Conservation (phyloP, 768 basidiomycete species). For the Auricularia sp. region DNA sequence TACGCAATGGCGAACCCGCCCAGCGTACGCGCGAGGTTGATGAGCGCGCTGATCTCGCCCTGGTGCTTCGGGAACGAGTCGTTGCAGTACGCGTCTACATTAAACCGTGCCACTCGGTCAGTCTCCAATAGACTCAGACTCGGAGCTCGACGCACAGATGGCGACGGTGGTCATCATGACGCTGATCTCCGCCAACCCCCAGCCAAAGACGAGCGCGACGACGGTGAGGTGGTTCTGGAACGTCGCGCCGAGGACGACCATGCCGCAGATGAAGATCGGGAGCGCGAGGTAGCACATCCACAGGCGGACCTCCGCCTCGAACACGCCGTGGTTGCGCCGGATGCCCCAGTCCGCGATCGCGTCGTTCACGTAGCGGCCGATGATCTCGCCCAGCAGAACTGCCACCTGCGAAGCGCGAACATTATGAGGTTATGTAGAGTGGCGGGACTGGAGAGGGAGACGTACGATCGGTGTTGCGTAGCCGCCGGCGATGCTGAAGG, state of each 20-base stretch:
- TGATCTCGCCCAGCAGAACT: conserved; percentile 41
- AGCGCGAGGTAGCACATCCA: conserved; percentile 55
- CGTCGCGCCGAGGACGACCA: conserved; percentile 45
- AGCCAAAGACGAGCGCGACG: conserved; percentile 53
- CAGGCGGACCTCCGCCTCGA: conserved; percentile 49
- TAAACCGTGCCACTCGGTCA: conserved; percentile 3
- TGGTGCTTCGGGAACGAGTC: conserved; percentile 39
- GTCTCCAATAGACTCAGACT: not conserved
- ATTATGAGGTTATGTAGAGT: conserved; percentile 4
- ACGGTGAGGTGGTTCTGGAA: conserved; percentile 42
- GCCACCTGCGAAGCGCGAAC: conserved; percentile 27
- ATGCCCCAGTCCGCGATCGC: conserved; percentile 38
- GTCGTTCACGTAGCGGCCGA: conserved; percentile 45
- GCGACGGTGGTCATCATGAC: conserved; percentile 55
- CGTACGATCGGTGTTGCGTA: conserved; percentile 48
- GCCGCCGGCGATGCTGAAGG: conserved; percentile 39
- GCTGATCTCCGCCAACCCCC: conserved; percentile 50
- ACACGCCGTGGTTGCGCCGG: conserved; percentile 43
- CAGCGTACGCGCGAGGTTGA: conserved; percentile 46
- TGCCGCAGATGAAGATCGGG: conserved; percentile 51
- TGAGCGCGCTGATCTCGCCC: conserved; percentile 53
- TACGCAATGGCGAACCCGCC: conserved; percentile 58
- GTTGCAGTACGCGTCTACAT: conserved; percentile 37
- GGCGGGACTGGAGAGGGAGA: not conserved
- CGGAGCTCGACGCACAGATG: conserved; percentile 29